Percentiles rank a stretch among this genome's conserved stretches.
Conservation (phyloP, 495 filamentous ascomycete species). For the Penicillium alfredii region DNA sequence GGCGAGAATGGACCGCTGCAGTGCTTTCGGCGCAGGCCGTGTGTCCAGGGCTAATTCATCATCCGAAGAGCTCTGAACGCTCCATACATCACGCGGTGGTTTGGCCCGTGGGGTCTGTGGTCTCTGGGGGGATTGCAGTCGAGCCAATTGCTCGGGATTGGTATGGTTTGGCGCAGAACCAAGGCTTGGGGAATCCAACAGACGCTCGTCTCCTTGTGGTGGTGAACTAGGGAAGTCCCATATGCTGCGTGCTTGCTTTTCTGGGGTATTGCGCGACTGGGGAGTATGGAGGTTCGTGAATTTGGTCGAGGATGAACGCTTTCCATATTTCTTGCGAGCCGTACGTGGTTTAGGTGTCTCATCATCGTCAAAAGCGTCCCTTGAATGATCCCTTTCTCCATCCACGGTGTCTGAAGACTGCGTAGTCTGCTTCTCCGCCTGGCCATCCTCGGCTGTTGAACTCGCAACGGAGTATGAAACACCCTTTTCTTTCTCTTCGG, state of each 20-base stretch:
- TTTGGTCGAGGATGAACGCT: conserved; percentile 9
- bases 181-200: conserved; percentile 7
- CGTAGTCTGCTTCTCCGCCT: not conserved
- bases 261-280: not conserved
- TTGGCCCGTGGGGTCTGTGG: conserved; percentile 11
- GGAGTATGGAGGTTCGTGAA: not conserved
- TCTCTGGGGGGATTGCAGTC: not conserved
- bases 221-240: conserved; percentile 21
- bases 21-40: conserved; percentile 9
- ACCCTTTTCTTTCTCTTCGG: not conserved
- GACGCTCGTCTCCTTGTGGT: not conserved
- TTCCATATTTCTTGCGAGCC: conserved; percentile 10
- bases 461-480: not conserved
- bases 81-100: conserved; percentile 14
- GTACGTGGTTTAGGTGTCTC: conserved; percentile 6
- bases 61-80: conserved; percentile 21
- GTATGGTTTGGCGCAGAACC: conserved; percentile 8
- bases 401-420: not conserved
- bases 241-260: conserved; percentile 10
- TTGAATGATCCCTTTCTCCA: not conserved
- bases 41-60: conserved; percentile 29
- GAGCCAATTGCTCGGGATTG: not conserved
- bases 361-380: not conserved
- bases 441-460: not conserved
- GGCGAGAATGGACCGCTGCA: not conserved